A percentile compares a stretch with the other conserved stretches of the same genome.
phyloP scores from a whole-genome alignment of 2,329 filamentous ascomycete species.

The Ambrosiella xylebori region DNA sequence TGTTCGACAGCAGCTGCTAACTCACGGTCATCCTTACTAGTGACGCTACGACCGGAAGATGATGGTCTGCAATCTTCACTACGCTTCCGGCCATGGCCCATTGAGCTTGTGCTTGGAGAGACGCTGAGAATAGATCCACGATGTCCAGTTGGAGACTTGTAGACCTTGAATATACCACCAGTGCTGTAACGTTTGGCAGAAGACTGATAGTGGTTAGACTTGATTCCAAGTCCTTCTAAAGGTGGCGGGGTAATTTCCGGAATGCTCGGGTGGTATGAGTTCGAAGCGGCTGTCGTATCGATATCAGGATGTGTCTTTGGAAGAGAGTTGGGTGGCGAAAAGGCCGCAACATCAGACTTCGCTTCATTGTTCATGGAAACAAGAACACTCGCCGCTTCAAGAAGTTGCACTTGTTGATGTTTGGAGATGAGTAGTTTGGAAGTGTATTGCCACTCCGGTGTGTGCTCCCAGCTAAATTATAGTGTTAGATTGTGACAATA shows the following conservation, averaged over 20 bases:
- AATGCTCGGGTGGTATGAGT: too few species aligned
- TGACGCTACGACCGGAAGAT: conserved; percentile 59
- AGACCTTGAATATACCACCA: conserved; percentile 54
- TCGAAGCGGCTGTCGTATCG: conserved; percentile 38
- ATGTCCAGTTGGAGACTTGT: conserved; percentile 40
- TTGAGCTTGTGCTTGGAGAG: conserved; percentile 19
- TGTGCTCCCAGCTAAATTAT: conserved; percentile 82
- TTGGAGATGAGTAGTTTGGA: conserved; percentile 98
- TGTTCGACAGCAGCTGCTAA: conserved; percentile 80
- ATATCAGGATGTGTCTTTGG: too few species aligned
- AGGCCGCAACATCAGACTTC: conserved; percentile 31
- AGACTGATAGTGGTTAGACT: conserved; percentile 32
- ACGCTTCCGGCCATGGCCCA: conserved; percentile 48
- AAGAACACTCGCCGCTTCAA: conserved; percentile 92
- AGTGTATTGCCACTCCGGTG: conserved; percentile 91
- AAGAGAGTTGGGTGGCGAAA: conserved; percentile 46
- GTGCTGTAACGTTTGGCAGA: conserved; percentile 41
- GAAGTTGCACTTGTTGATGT: conserved; percentile 94
- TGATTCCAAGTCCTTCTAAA: conserved; percentile 42
- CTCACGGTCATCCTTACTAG: conserved; percentile 69
- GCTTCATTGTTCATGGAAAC: conserved; percentile 59
- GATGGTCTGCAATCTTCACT: conserved; percentile 62
- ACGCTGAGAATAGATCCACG: conserved; percentile 33
- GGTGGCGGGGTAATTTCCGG: conserved; percentile 50
- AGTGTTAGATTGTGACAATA: not conserved